Evolutionary conservation across 1,284 basidiomycete species (phyloP).

Genomic region (Cryptococcus sp.): DNA sequence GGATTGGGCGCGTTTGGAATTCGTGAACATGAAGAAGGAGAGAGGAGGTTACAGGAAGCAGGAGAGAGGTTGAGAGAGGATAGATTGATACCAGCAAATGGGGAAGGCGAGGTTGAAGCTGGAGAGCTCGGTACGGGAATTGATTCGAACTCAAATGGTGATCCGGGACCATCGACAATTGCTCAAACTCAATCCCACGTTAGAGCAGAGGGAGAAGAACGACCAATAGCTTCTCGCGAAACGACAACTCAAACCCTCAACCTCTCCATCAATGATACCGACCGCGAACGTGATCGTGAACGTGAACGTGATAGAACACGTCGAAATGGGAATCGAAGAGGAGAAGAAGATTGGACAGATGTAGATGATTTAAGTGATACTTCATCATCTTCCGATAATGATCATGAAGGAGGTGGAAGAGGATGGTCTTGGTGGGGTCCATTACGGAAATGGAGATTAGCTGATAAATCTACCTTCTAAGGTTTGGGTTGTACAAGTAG

Average conservation of each 20-base stretch:
- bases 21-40: slow-evolving; percentile 49
- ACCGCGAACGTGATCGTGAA: not conserved
- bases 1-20: slow-evolving; percentile 67
- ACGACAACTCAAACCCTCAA: not conserved
- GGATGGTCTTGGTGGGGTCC: slow-evolving; percentile 47
- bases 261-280: slow-evolving; percentile 2
- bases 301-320: not conserved
- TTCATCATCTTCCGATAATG: not conserved
- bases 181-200: slow-evolving; percentile 53
- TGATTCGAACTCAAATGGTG: slow-evolving; percentile 59
- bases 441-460: slow-evolving; percentile 38
- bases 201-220: slow-evolving; percentile 6
- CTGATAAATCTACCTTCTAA: slow-evolving; percentile 28
- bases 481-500: too few species aligned
- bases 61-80: slow-evolving; percentile 33
- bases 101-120: slow-evolving; percentile 2
- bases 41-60: slow-evolving; percentile 34
- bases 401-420: slow-evolving; percentile 4
- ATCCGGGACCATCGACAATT: slow-evolving; percentile 39
- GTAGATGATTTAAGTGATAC: slow-evolving; percentile 1
- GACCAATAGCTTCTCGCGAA: slow-evolving; percentile 4
- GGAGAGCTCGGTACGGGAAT: slow-evolving; percentile 3
- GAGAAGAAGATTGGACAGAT: slow-evolving; percentile 3
- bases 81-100: slow-evolving; percentile 15
- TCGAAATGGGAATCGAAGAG: slow-evolving; percentile 7